phyloP scores from a whole-genome alignment of 1,284 basidiomycete genomes.

The Xerocomus cyaneibrunnescens region DNA sequence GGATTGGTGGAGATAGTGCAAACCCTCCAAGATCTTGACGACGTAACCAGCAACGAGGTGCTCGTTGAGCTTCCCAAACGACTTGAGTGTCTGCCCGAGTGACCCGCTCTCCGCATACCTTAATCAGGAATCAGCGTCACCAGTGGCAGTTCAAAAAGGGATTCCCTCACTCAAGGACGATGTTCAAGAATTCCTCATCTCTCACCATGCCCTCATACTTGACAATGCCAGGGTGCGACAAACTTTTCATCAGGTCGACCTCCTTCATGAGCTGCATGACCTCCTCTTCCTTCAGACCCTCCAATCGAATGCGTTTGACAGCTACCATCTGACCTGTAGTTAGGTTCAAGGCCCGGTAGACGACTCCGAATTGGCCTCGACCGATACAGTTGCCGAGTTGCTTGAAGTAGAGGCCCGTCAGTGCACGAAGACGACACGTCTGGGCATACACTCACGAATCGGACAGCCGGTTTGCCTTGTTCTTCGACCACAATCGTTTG shows the following conservation, averaged over 20 bases:
- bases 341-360: slow-evolving; percentile 91
- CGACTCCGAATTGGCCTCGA: slow-evolving; percentile 93
- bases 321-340: slow-evolving; percentile 94
- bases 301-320: slow-evolving; percentile 87
- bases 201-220: slow-evolving; percentile 96
- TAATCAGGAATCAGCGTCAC: slow-evolving; percentile 13
- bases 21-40: slow-evolving; percentile 89
- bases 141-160: slow-evolving; percentile 10
- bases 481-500: slow-evolving; percentile 81
- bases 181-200: slow-evolving; percentile 83
- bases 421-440: not conserved
- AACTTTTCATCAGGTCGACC: slow-evolving; percentile 85
- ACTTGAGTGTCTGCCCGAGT: slow-evolving; percentile 84
- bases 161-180: slow-evolving; percentile 82
- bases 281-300: slow-evolving; percentile 84
- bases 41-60: slow-evolving; percentile 87
- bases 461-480: slow-evolving; percentile 75
- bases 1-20: slow-evolving; percentile 84
- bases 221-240: slow-evolving; percentile 91
- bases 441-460: slow-evolving; percentile 66
- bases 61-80: slow-evolving; percentile 91
- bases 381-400: slow-evolving; percentile 97
- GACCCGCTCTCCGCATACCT: slow-evolving; percentile 95
- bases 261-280: slow-evolving; percentile 87
- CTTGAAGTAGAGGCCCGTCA: slow-evolving; percentile 42